Conservation (phyloP, 2,329 filamentous ascomycete species). For the Fusarium beomiforme region DNA sequence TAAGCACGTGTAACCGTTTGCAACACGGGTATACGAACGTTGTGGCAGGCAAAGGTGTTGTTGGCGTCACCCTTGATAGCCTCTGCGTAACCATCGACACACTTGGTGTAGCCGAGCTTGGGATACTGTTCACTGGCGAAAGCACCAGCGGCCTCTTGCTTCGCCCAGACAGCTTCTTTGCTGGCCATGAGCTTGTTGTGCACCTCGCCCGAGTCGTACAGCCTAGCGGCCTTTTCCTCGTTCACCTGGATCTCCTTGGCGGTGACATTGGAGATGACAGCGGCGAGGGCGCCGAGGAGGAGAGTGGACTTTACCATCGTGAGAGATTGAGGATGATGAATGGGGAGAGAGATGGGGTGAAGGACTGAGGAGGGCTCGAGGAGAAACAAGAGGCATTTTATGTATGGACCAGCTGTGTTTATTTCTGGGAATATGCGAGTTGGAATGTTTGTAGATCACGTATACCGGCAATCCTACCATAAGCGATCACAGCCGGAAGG, state of each 20-base stretch:
- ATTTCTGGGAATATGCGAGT: background rate
- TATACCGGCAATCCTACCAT: background rate
- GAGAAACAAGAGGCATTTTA: background rate
- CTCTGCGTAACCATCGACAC: conserved; percentile 55
- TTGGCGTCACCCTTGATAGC: conserved; percentile 56
- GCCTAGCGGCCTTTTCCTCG: conserved; percentile 7
- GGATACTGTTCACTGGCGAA: conserved; percentile 51
- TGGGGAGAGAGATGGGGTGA: background rate
- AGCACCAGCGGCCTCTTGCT: conserved; percentile 46
- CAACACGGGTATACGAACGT: conserved; percentile 43
- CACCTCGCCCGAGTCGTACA: conserved; percentile 34
- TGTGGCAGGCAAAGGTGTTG: conserved; percentile 60
- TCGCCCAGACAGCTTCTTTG: conserved; percentile 47
- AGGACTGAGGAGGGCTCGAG: background rate
- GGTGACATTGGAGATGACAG: background rate
- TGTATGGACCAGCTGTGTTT: background rate
- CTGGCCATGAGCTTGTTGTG: conserved; percentile 34
- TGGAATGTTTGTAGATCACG: background rate
- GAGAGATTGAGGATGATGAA: background rate
- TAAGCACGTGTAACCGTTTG: fast-evolving
- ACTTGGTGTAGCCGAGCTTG: conserved; percentile 51
- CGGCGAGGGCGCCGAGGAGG: conserved; percentile 21
- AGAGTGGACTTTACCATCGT: conserved; percentile 37
- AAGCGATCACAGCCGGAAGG: background rate
- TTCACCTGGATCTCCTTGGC: conserved; percentile 37